These are phyloP conservation scores for Candida sithepensis DNA, from an alignment of 805 yeast species.

Conservation along the genomic window DNA sequence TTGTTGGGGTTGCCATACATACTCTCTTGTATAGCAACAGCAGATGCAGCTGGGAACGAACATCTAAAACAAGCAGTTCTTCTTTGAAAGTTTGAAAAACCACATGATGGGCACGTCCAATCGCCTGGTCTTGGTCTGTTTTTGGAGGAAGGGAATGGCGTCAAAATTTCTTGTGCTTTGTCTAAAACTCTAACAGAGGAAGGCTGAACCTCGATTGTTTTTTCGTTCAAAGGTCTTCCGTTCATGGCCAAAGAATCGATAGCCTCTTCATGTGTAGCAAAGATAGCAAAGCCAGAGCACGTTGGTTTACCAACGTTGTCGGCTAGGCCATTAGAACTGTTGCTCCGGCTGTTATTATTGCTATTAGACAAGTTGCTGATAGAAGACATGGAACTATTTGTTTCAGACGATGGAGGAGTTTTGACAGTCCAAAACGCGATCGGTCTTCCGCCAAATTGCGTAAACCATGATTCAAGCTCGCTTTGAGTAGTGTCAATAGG, in stretches of 20 bases:
- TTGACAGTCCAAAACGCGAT: slow-evolving; percentile 86
- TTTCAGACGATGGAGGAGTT: slow-evolving; percentile 37
- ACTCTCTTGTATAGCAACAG: slow-evolving; percentile 66
- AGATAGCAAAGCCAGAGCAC: slow-evolving; percentile 79
- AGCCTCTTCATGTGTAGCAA: slow-evolving; percentile 83
- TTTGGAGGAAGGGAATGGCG: slow-evolving; percentile 79
- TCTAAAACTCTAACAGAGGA: slow-evolving; percentile 76
- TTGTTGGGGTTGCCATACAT: slow-evolving; percentile 31
- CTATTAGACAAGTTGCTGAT: slow-evolving; percentile 6
- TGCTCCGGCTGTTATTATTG: slow-evolving; percentile 13
- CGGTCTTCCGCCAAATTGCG: slow-evolving; percentile 82
- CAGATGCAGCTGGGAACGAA: slow-evolving; percentile 78
- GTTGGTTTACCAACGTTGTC: slow-evolving; percentile 42
- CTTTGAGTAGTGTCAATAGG: slow-evolving; percentile 86
- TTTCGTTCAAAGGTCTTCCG: slow-evolving; percentile 70
- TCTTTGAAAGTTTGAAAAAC: slow-evolving; percentile 90
- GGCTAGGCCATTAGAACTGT: slow-evolving; percentile 8
- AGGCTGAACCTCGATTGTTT: slow-evolving; percentile 80
- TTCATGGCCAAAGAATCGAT: slow-evolving; percentile 72
- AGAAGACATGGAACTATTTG: neutral
- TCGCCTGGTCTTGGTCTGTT: slow-evolving; percentile 95
- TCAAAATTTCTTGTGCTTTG: slow-evolving; percentile 73
- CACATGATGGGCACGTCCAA: slow-evolving; percentile 97
- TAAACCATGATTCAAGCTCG: slow-evolving; percentile 88
- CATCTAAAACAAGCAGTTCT: slow-evolving; percentile 93